A percentile compares a stretch with the other conserved stretches of the same genome.
phyloP scores from a whole-genome alignment of 306 rosid species.

The Dalbergia oliveri region DNA sequence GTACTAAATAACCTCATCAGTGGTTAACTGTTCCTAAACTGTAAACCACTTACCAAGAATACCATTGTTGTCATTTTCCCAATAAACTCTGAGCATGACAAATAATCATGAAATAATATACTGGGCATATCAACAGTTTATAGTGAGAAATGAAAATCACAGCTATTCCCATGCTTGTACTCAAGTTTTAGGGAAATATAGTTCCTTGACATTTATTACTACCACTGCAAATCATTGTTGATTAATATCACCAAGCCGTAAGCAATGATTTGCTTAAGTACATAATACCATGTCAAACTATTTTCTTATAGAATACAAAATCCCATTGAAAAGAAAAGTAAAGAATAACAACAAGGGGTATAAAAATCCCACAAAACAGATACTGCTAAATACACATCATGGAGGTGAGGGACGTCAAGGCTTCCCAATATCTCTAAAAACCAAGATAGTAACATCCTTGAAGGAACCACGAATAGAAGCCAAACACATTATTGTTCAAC shows the following conservation, averaged over 20 bases:
- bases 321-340: background rate
- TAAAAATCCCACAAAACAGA: background rate
- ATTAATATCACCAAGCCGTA: background rate
- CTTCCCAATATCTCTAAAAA: background rate
- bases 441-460: background rate
- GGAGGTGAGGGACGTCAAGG: background rate
- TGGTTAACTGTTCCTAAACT: background rate
- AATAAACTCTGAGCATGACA: background rate
- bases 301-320: background rate
- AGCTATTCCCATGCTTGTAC: background rate
- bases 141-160: background rate
- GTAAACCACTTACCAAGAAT: background rate
- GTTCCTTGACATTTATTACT: background rate
- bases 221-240: background rate
- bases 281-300: background rate
- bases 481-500: background rate
- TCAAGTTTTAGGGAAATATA: background rate
- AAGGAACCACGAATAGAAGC: background rate
- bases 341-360: background rate
- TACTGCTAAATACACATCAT: background rate
- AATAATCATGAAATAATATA: background rate
- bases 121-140: background rate
- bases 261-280: background rate
- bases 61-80: background rate
- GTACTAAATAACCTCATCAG: background rate